Conservation (phyloP, 352 stramenopile genomes). For the Globisporangium echinulatum region DNA sequence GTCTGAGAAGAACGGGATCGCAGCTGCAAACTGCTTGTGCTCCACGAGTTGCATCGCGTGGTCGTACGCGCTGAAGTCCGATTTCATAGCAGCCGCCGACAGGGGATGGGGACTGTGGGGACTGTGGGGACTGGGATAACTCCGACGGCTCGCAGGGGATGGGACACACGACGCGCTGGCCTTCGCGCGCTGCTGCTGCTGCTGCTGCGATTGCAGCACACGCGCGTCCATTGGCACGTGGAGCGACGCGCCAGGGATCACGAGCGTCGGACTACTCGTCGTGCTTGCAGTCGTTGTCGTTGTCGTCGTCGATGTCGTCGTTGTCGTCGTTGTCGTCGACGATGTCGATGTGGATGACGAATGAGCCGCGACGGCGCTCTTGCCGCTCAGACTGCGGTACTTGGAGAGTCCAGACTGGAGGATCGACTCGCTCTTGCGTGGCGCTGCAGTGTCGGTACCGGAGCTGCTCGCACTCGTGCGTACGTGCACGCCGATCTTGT, state of each 20-base stretch:
- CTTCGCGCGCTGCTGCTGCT: too few relatives aligned
- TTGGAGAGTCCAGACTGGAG: conserved; percentile 59
- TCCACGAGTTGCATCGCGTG: conserved; percentile 41
- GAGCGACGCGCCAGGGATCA: conserved; percentile 10
- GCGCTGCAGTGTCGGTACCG: neutral
- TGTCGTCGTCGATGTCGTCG: neutral
- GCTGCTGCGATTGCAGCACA: neutral
- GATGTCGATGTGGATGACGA: neutral
- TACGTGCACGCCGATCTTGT: conserved; percentile 6
- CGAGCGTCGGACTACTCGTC: conserved; percentile 1
- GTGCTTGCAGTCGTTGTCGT: conserved; percentile 3
- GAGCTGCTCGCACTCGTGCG: conserved; percentile 1
- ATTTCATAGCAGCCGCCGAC: neutral
- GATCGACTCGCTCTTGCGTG: conserved; percentile 19
- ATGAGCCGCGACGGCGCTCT: neutral
- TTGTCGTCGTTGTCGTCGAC: neutral
- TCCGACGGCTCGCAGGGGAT: neutral
- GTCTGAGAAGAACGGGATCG: conserved; percentile 52
- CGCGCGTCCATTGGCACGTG: conserved; percentile 5
- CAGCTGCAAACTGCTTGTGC: conserved; percentile 47
- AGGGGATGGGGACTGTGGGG: too few relatives aligned
- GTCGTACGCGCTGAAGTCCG: conserved; percentile 19
- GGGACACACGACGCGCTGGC: neutral
- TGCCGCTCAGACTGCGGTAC: conserved; percentile 43
- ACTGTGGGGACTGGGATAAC: neutral